A percentile compares a stretch with the other conserved stretches of the same genome.
Conservation (phyloP, 768 basidiomycete species). For the Panaeolus cyanescens region DNA sequence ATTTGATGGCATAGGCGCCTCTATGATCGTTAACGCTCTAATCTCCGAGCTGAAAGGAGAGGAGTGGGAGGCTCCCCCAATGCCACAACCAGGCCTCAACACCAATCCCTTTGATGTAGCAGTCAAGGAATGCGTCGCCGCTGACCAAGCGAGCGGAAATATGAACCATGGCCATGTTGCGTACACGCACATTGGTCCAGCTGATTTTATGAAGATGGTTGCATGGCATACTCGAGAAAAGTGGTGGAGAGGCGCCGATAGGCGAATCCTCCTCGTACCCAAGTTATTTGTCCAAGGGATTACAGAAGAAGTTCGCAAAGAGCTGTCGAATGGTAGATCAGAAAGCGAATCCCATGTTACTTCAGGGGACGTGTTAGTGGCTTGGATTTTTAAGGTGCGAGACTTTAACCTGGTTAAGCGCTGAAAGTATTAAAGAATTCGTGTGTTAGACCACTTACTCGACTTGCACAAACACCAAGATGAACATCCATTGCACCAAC, state of each 20-base stretch:
- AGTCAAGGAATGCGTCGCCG: slow-evolving; percentile 20
- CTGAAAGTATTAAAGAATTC: not conserved
- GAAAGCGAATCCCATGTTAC: slow-evolving; percentile 21
- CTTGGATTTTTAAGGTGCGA: slow-evolving; percentile 42
- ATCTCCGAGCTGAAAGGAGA: slow-evolving; percentile 38
- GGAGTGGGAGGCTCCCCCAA: slow-evolving; percentile 37
- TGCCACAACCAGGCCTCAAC: slow-evolving; percentile 31
- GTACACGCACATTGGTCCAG: slow-evolving; percentile 29
- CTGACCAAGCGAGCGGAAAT: slow-evolving; percentile 5
- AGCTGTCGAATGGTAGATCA: slow-evolving; percentile 19
- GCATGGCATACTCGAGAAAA: slow-evolving; percentile 37
- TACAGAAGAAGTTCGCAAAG: slow-evolving; percentile 29
- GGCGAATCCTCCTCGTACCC: slow-evolving; percentile 35
- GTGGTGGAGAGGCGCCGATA: slow-evolving; percentile 37
- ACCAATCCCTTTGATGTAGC: slow-evolving; percentile 33
- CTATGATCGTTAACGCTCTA: slow-evolving; percentile 36
- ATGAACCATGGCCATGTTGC: slow-evolving; percentile 17
- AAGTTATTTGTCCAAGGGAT: slow-evolving; percentile 26
- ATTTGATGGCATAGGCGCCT: slow-evolving; percentile 43
- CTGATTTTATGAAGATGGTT: slow-evolving; percentile 29
- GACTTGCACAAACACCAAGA: slow-evolving; percentile 26
- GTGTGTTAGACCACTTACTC: slow-evolving; percentile 34
- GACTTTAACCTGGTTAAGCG: not conserved
- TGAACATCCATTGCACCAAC: slow-evolving; percentile 36
- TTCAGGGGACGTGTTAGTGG: slow-evolving; percentile 41